Evolutionary conservation across 1,284 basidiomycete species (phyloP).

Genomic region (Boletus calvinii): DNA sequence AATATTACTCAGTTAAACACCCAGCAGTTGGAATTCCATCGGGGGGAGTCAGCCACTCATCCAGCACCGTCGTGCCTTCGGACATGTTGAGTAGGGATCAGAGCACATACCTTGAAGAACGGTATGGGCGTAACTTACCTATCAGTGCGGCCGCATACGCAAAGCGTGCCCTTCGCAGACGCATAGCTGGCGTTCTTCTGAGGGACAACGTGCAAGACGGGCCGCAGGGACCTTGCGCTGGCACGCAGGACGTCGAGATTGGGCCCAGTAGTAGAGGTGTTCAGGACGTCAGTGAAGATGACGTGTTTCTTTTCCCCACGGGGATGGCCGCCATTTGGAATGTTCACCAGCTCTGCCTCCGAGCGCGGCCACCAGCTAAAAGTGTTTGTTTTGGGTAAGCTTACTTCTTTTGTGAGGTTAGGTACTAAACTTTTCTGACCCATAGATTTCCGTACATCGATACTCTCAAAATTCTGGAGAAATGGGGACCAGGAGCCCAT

Average conservation of each 20-base stretch:
- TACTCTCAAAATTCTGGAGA: slow-evolving; percentile 94
- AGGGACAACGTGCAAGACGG: slow-evolving; percentile 49
- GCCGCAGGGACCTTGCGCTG: slow-evolving; percentile 41
- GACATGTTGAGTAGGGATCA: slow-evolving; percentile 48
- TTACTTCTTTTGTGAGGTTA: not conserved
- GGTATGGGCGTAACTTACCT: slow-evolving; percentile 93
- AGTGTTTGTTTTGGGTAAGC: slow-evolving; percentile 90
- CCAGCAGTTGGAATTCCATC: slow-evolving; percentile 25
- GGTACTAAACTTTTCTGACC: slow-evolving; percentile 5
- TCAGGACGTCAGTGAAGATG: slow-evolving; percentile 69
- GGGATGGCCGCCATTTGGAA: slow-evolving; percentile 96
- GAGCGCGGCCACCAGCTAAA: slow-evolving; percentile 60
- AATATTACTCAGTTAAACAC: slow-evolving; percentile 60
- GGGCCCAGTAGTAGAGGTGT: slow-evolving; percentile 63
- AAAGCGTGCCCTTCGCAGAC: slow-evolving; percentile 82
- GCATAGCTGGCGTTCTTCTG: slow-evolving; percentile 87
- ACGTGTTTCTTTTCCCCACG: slow-evolving; percentile 85
- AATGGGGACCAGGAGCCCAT: slow-evolving; percentile 95
- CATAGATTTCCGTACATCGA: slow-evolving; percentile 94
- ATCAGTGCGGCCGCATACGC: slow-evolving; percentile 71
- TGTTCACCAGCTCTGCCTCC: slow-evolving; percentile 75
- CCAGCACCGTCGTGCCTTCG: slow-evolving; percentile 1
- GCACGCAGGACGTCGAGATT: slow-evolving; percentile 46
- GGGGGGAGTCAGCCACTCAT: not conserved
- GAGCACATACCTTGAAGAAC: slow-evolving; percentile 80